Conservation (phyloP, 2,329 filamentous ascomycete species). For the Didymosphaeria variabile region DNA sequence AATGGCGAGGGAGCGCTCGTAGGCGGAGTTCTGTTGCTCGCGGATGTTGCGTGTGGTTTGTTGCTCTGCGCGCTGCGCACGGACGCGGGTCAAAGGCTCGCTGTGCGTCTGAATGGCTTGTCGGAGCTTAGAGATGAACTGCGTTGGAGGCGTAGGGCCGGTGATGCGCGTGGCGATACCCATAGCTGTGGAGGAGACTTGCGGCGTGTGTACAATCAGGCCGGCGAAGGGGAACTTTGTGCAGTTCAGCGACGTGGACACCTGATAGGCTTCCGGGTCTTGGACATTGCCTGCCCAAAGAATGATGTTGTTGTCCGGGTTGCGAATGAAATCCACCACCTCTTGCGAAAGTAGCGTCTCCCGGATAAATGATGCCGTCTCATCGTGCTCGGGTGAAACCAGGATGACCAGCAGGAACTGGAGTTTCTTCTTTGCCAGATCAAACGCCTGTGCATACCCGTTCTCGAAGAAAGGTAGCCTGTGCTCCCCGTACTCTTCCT, state of each 20-base stretch:
- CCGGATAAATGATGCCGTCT: constrained; percentile 81
- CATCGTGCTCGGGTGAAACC: constrained; percentile 92
- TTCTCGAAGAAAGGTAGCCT: constrained; percentile 82
- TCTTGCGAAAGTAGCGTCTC: constrained; percentile 82
- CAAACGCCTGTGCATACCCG: constrained; percentile 90
- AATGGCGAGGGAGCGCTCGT: constrained; percentile 87
- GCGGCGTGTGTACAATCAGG: constrained; percentile 85
- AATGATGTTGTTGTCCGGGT: constrained; percentile 80
- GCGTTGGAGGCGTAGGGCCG: constrained; percentile 73
- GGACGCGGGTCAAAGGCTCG: constrained; percentile 76
- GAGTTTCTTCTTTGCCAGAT: constrained; percentile 87
- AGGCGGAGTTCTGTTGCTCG: constrained; percentile 91
- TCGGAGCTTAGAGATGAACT: constrained; percentile 80
- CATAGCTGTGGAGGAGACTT: constrained; percentile 86
- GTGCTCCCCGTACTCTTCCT: constrained; percentile 85
- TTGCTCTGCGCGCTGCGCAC: constrained; percentile 80
- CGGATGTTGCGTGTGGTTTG: constrained; percentile 81
- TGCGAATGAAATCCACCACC: constrained; percentile 76
- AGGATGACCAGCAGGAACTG: constrained; percentile 92
- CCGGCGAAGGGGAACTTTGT: constrained; percentile 93
- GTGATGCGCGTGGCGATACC: constrained; percentile 82
- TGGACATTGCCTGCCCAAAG: constrained; percentile 93
- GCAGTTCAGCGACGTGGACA: constrained; percentile 84
- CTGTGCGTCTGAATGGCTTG: constrained; percentile 77
- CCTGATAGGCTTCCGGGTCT: constrained; percentile 93